Conservation (phyloP, 495 filamentous ascomycete genomes). For the Podospora conica region DNA sequence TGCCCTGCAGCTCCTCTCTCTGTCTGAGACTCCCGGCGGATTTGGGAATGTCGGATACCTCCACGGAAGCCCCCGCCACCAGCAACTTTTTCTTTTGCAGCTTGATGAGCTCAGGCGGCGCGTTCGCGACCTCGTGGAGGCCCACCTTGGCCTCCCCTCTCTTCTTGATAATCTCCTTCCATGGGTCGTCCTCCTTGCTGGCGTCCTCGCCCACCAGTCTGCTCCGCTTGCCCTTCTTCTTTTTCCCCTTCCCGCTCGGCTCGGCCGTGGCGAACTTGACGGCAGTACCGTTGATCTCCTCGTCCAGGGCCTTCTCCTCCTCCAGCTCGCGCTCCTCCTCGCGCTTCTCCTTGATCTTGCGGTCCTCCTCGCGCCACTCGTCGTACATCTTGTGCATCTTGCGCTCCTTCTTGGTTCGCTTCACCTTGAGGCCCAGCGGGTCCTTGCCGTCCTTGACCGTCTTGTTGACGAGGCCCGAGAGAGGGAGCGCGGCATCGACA, state of each 20-base stretch:
- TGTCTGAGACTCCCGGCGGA: slow-evolving; percentile 71
- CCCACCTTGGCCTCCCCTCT: slow-evolving; percentile 52
- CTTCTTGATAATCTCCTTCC: slow-evolving; percentile 62
- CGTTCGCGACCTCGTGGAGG: slow-evolving; percentile 73
- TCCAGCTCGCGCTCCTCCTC: slow-evolving; percentile 56
- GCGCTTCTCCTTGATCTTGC: slow-evolving; percentile 47
- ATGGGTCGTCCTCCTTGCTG: slow-evolving; percentile 61
- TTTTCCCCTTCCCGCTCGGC: slow-evolving; percentile 26
- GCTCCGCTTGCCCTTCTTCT: slow-evolving; percentile 49
- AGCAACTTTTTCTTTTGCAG: slow-evolving; percentile 62
- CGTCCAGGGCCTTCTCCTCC: slow-evolving; percentile 61
- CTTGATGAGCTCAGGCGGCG: slow-evolving; percentile 67
- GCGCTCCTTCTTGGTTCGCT: slow-evolving; percentile 70
- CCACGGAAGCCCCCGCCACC: slow-evolving; percentile 61
- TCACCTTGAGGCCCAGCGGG: slow-evolving; percentile 50
- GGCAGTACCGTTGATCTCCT: slow-evolving; percentile 47
- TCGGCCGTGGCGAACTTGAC: slow-evolving; percentile 46
- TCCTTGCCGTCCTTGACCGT: slow-evolving; percentile 42
- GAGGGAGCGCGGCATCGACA: slow-evolving; percentile 78
- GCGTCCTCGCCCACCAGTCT: slow-evolving; percentile 35
- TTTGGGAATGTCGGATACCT: slow-evolving; percentile 69
- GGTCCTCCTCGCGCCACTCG: slow-evolving; percentile 68
- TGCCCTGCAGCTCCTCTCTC: slow-evolving; percentile 72
- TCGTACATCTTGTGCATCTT: slow-evolving; percentile 73
- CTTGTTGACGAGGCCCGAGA: slow-evolving; percentile 56